Percentiles rank a stretch among this genome's conserved stretches.
These are phyloP conservation scores for Rhodotorula diobovata DNA, from an alignment of 768 basidiomycete genomes.

Conservation along the genomic window DNA sequence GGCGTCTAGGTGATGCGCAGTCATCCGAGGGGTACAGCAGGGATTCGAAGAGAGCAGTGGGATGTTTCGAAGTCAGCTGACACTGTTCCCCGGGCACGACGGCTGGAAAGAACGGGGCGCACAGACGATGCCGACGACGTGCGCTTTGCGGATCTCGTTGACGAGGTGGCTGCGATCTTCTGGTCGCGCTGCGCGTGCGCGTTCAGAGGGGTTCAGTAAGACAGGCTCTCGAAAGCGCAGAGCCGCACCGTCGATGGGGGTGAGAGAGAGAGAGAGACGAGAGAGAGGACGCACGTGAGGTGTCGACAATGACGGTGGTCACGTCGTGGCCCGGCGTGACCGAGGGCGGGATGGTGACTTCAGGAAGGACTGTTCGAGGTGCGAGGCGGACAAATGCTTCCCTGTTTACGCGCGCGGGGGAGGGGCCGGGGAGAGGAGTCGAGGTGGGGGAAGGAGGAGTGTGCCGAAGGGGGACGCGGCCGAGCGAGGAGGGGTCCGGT, in stretches of 20 bases:
- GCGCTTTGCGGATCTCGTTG: conserved; percentile 90
- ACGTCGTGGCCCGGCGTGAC: conserved; percentile 89
- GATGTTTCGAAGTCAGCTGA: neutral
- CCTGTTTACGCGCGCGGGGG: too few relatives aligned
- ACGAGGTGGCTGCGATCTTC: conserved; percentile 84
- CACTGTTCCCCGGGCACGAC: neutral
- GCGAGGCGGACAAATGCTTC: conserved; percentile 32
- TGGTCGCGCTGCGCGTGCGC: conserved; percentile 61
- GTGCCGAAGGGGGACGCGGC: neutral
- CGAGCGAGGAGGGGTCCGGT: neutral
- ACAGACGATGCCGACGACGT: conserved; percentile 97
- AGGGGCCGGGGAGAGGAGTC: neutral
- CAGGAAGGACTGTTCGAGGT: conserved; percentile 70
- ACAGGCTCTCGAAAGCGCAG: too few relatives aligned
- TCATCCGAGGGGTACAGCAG: neutral
- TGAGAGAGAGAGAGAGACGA: neutral
- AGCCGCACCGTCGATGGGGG: too few relatives aligned
- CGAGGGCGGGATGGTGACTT: conserved; percentile 96
- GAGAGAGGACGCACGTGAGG: conserved; percentile 67
- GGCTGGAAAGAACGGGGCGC: neutral
- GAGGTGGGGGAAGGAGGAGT: neutral
- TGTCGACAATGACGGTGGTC: conserved; percentile 95
- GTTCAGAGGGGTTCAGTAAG: too few relatives aligned
- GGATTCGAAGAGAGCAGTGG: too few relatives aligned
- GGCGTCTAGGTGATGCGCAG: conserved; percentile 47